Evolutionary conservation across 208 protist genomes (phyloP).

Genomic region (Jaenimonas drosophilae): DNA sequence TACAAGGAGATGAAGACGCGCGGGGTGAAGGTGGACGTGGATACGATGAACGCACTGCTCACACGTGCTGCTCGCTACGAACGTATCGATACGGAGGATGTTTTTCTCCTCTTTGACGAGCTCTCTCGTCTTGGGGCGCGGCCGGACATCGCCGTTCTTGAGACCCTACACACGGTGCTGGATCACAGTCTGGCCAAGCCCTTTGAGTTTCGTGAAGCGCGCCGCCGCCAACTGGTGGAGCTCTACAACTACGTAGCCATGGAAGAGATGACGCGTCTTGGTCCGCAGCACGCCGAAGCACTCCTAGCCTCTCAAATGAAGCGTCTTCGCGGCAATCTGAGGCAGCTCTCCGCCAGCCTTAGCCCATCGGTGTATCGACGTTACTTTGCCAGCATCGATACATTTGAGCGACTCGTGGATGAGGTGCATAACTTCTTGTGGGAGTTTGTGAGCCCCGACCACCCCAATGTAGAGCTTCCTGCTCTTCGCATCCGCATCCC

Average conservation of each 20-base stretch:
- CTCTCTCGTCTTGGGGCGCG: constrained; percentile 55
- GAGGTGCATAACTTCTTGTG: constrained; percentile 81
- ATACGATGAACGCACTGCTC: constrained; percentile 78
- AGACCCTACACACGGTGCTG: constrained; percentile 82
- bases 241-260: constrained; percentile 68
- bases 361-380: constrained; percentile 59
- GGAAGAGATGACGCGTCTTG: constrained; percentile 62
- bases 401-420: constrained; percentile 34
- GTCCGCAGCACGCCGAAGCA: constrained; percentile 34
- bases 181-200: constrained; percentile 69
- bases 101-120: constrained; percentile 84
- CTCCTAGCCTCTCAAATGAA: constrained; percentile 54
- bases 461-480: constrained; percentile 61
- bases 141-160: constrained; percentile 58
- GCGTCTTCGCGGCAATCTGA: constrained; percentile 56
- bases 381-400: constrained; percentile 48
- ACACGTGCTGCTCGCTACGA: constrained; percentile 80
- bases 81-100: constrained; percentile 65
- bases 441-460: constrained; percentile 65
- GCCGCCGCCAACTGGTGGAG: constrained; percentile 69
- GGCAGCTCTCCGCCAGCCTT: constrained; percentile 40
- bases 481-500: constrained; percentile 63
- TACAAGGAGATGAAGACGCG: constrained; percentile 89
- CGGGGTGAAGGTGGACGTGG: constrained; percentile 83
- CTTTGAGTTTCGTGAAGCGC: constrained; percentile 71